Percentiles rank a stretch among this genome's conserved stretches.
These are phyloP conservation scores for Diaporthe sp. DNA, from an alignment of 2,329 filamentous ascomycete species.

Conservation along the genomic window DNA sequence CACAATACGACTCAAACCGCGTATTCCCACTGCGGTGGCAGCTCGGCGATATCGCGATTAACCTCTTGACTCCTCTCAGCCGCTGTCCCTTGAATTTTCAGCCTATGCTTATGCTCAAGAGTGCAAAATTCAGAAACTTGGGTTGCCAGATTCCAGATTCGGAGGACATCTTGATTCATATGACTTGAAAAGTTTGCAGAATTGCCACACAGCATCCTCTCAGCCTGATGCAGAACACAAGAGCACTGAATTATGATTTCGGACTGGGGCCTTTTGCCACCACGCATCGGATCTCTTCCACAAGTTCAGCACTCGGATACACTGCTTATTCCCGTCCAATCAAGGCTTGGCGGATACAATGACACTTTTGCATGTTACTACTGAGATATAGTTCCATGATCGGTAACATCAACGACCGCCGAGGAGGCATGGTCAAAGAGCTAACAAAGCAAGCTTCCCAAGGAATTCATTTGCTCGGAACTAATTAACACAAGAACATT, in stretches of 20 bases:
- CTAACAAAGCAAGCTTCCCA: neutral
- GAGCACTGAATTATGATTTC: neutral
- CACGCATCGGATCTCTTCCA: neutral
- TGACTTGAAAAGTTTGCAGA: neutral
- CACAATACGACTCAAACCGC: neutral
- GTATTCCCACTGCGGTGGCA: neutral
- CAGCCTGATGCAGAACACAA: neutral
- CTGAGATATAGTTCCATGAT: neutral
- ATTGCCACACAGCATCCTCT: neutral
- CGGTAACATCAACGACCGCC: neutral
- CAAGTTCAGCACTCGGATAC: neutral
- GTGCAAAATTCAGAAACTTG: neutral
- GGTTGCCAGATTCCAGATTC: neutral
- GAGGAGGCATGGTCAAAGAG: neutral
- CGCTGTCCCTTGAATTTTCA: neutral
- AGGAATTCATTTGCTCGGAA: neutral
- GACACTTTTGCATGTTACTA: neutral
- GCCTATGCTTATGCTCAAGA: neutral
- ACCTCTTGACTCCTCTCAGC: neutral
- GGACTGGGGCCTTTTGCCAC: neutral
- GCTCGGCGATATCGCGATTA: neutral
- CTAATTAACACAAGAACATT: neutral
- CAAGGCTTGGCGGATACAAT: neutral
- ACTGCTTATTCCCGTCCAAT: neutral
- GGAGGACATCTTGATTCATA: neutral